Evolutionary conservation across 1,284 basidiomycete species (phyloP).

Genomic region (Volvariella volvacea): DNA sequence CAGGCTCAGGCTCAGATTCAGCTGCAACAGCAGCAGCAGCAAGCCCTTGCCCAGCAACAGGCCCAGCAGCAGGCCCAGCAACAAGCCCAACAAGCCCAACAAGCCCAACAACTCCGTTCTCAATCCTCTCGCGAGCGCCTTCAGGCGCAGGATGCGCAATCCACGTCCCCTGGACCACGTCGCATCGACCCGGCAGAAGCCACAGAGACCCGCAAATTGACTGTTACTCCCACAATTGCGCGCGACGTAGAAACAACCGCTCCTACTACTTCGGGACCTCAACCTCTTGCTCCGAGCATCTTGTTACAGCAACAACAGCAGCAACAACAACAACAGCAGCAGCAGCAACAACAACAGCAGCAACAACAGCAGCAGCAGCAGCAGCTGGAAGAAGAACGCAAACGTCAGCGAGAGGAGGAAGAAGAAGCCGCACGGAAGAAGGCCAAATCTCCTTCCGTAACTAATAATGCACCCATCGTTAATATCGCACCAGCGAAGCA

Average conservation of each 20-base stretch:
- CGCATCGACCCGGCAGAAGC: slow-evolving; percentile 48
- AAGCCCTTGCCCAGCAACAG: slow-evolving; percentile 13
- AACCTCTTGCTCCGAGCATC: background rate
- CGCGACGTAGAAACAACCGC: slow-evolving; percentile 36
- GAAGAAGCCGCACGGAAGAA: slow-evolving; percentile 57
- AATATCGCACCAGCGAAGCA: slow-evolving; percentile 22
- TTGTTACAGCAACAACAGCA: background rate
- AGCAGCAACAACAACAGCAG: slow-evolving; percentile 3
- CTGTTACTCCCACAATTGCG: slow-evolving; percentile 71
- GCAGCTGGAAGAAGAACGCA: slow-evolving; percentile 46
- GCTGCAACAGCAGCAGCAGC: slow-evolving; percentile 15
- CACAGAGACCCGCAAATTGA: slow-evolving; percentile 67
- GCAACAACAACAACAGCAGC: slow-evolving; percentile 1
- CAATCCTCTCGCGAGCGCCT: slow-evolving; percentile 32
- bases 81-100: slow-evolving; percentile 23
- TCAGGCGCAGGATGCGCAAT: slow-evolving; percentile 9
- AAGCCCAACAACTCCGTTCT: slow-evolving; percentile 22
- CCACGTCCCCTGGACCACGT: slow-evolving; percentile 18
- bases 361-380: slow-evolving; percentile 21
- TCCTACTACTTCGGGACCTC: background rate
- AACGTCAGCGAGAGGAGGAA: slow-evolving; percentile 49
- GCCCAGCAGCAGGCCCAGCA: slow-evolving; percentile 13
- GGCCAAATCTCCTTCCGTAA: slow-evolving; percentile 29
- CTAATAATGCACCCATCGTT: slow-evolving; percentile 24
- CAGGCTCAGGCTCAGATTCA: slow-evolving; percentile 29